Base-by-base conservation (phyloP, 2,329 filamentous ascomycete genomes). In the Ploettnerulaceae sp. region DNA sequence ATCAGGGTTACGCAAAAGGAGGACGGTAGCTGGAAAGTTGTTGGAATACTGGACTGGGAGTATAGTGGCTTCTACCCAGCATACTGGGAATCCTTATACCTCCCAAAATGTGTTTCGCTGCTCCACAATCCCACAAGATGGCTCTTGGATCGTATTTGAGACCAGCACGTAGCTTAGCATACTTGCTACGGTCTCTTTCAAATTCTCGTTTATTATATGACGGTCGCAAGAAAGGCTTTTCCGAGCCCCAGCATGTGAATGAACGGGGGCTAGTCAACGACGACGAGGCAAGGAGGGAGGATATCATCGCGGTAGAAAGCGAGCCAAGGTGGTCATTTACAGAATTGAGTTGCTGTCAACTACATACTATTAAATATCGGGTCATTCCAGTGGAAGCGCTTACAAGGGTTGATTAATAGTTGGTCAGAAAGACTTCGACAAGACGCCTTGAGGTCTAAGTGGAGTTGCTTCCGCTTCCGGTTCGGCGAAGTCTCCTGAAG, bases 401-500 rank as follows among this genome's bases (percentile, higher is more conserved):
- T 31, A 14, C 28, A 9, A 31, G 28, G 28, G 28, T 31, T 31
- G 28, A 31, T 31, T 9, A 31, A 31, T 31, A 31, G 28, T 31
- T 9, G n/a, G 28, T 31, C 28, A n/a, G n/a, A n/a, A n/a, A n/a
- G n/a, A n/a, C n/a, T n/a, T n/a, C n/a, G n/a, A n/a, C n/a, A n/a
- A n/a, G n/a, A n/a, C n/a, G n/a, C n/a, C n/a, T n/a, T n/a, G n/a
- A n/a, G n/a, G n/a, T n/a, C n/a, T n/a, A n/a, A n/a, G n/a, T n/a
- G n/a, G n/a, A n/a, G n/a, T n/a, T n/a, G n/a, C n/a, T n/a, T n/a
- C n/a, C n/a, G n/a, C n/a, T n/a, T n/a, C n/a, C n/a, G n/a, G n/a
- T n/a, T n/a, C n/a, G 47, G 50, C 39, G 51, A 49, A 24, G 26
- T 52, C 45, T 52, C 46, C 20, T 49, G 35, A 33, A 49, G 32